These are phyloP conservation scores for Calonectria pteridis DNA, from an alignment of 2,329 filamentous ascomycete species.

Conservation along the genomic window DNA sequence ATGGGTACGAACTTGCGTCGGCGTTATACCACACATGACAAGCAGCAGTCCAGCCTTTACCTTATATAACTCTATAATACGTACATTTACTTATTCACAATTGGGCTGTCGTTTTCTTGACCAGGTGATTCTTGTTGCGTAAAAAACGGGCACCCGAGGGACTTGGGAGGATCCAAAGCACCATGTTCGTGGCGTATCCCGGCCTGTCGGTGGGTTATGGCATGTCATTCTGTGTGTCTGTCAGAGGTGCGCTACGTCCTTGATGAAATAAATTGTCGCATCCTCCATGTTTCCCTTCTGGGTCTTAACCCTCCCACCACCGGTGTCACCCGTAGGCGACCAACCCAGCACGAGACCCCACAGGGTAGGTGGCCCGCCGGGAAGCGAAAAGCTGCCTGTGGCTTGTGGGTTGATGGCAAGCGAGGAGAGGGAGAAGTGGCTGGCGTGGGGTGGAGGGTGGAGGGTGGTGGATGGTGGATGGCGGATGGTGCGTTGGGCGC, in stretches of 20 bases:
- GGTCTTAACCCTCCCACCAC: not conserved
- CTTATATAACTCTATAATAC: conserved; percentile 26
- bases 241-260: not conserved
- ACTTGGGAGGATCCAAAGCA: not conserved
- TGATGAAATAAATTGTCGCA: conserved; percentile 10
- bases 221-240: not conserved
- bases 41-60: conserved; percentile 25
- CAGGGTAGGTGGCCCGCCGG: not conserved
- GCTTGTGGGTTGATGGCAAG: conserved; percentile 17
- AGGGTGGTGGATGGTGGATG: not conserved
- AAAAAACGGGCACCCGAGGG: not conserved
- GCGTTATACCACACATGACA: conserved; percentile 25
- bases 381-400: conserved; percentile 1
- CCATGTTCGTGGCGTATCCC: not conserved
- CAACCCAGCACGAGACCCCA: conserved; percentile 18
- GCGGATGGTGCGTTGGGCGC: conserved; percentile 7
- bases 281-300: conserved; percentile 3
- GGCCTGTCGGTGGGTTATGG: not conserved
- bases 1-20: conserved; percentile 30
- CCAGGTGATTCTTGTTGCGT: not conserved
- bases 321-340: conserved; percentile 21
- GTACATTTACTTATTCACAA: conserved; percentile 18
- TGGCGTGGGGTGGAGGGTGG: conserved; percentile 1
- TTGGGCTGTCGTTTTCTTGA: not conserved
- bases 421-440: conserved; percentile 12